Evolutionary conservation across 345 rosid species (phyloP), one percentile per base, ranked within the genome.

Genomic region (Rubroshorea leprosula): DNA sequence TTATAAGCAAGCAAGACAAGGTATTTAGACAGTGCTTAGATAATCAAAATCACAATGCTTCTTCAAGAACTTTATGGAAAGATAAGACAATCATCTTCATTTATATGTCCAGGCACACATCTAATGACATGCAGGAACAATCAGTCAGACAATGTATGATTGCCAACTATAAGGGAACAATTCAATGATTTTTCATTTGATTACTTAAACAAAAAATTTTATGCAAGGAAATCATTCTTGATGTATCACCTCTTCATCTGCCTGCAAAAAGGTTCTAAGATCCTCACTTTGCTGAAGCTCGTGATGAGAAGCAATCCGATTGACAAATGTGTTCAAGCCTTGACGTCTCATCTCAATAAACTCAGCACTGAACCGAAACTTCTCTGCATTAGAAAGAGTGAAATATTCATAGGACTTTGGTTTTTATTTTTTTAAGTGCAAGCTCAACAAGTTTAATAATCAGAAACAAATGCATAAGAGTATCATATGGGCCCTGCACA

Each of bases 321-420:
- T 90, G 44, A 90, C 84, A 78, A 93, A 93, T 61, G 80, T 39
- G 72, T 93, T 94, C 77, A 93, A 60, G 11, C 84, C 97, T 68
- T 78, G 95, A 55, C 95, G 88, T 76, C 99, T 87, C 92, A 85
- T 79, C 71, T 93, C 99, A 59, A 93, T 93, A 72, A 93, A 93
- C 54, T 93, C 99, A 58, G 96, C 92, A 80, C 97, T 90, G 68
- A 87, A 93, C 17, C 97, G 91, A 54, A 93, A 89, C 57, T 93
- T 93, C 65, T 93, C 99, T 93, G 95, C 80, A 78, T 54, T 23
- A 64, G 21, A 54, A 4, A 70, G 20, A 23, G 14, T 2, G 0
- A 5, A 2, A 35, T 6, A 35, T 35, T 35, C 41, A 35, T 4
- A 35, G 41, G 1, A 35, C 41, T 6, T 6, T 6, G 1, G 7